Evolutionary conservation across 2,329 filamentous ascomycete genomes (phyloP), one percentile per base, ranked within the genome.

Genomic region (Trichoderma hamatum): DNA sequence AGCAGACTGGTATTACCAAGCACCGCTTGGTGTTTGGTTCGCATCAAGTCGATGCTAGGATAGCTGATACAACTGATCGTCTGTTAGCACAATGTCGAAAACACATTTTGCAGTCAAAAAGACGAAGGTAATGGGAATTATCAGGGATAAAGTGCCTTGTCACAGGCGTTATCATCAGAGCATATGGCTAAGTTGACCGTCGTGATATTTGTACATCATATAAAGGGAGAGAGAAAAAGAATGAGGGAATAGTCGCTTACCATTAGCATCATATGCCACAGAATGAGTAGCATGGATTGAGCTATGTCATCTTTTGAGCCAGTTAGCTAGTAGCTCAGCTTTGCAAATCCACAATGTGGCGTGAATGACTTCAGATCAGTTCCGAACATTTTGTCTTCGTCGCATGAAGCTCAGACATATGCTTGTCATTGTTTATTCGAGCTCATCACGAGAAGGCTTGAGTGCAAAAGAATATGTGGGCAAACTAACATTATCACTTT

Each of bases 351-450:
- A 69, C 67, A 62, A 66, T 51, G 69, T 70, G 62, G 55, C 56
- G 67, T 58, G 55, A 62, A 63, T 68, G 71, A 62, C 66, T 73
- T 73, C 75, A 71, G 67, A 75, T 78, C 76, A 78, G 76, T 70
- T 68, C 72, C 73, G 71, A 79, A 80, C 78, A 76, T 76, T 72
- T 78, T 80, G 72, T 82, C 80, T 75, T 82, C 80, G 76, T 79
- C 71, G 81, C 80, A 84, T 79, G 79, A 70, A 85, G 89, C 93
- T 96, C 90, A 86, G 93, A 96, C 93, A 96, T 96, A 96, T 96
- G 93, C 93, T 96, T 96, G 93, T 96, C 93, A 88, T 89, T 90
- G 65, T 87, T 86, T 84, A 85, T 88, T 90, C 93, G 88, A 85
- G 80, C 86, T 96, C 92, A 96, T 96, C 93, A 96, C 89, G 75